Percentiles rank a stretch among this genome's conserved stretches.
Evolutionary conservation across 352 stramenopile species (phyloP).

Genomic region (Globisporangium paddicum): DNA sequence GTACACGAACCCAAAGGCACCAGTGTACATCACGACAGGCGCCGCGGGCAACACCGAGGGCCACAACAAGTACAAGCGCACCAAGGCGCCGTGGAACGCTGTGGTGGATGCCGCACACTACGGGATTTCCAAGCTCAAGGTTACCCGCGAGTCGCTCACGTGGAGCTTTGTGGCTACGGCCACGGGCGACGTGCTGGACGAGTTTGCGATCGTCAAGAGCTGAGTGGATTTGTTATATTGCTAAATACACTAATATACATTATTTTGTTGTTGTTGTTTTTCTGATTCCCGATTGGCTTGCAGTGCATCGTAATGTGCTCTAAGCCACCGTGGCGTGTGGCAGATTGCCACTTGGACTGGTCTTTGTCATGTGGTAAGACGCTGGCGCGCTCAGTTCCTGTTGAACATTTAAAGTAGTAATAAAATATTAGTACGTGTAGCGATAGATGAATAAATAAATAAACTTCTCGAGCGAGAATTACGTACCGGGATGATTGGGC

Average conservation of each 20-base stretch:
- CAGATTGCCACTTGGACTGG: not conserved
- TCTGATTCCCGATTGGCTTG: too few relatives aligned
- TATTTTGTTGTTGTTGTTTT: too few relatives aligned
- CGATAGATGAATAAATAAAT: not conserved
- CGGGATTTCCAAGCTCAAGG: slow-evolving; percentile 39
- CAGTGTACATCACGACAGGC: slow-evolving; percentile 65
- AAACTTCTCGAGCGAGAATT: not conserved
- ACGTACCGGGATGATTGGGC: slow-evolving; percentile 24
- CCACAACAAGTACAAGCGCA: slow-evolving; percentile 17
- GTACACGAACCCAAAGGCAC: slow-evolving; percentile 56
- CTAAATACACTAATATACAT: not conserved
- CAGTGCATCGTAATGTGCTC: too few relatives aligned
- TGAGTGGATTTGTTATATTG: not conserved
- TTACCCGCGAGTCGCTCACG: not conserved
- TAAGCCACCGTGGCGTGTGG: not conserved
- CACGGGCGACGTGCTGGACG: not conserved
- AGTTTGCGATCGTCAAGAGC: not conserved
- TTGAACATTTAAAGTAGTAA: not conserved
- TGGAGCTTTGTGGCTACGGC: not conserved
- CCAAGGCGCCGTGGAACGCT: slow-evolving; percentile 35
- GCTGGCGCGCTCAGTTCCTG: not conserved
- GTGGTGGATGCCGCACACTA: slow-evolving; percentile 37
- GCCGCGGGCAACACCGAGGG: slow-evolving; percentile 59
- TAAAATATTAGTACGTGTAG: not conserved
- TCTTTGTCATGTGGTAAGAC: not conserved